phyloP scores from a whole-genome alignment of 1,139 yeast species.

The Magnusiomyces clavatus region DNA sequence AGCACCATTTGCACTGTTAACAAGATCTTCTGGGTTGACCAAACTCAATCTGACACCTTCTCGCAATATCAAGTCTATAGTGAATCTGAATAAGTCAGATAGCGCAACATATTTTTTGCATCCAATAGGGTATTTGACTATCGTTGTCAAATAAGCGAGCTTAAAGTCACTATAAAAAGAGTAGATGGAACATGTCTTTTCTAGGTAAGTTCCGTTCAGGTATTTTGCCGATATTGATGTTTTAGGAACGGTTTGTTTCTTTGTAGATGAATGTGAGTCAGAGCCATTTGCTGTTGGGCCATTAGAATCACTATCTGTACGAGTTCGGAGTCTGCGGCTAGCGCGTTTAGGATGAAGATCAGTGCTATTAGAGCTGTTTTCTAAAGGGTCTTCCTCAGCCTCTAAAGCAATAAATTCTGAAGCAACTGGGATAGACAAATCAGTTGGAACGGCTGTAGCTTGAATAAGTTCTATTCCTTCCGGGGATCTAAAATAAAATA shows the following conservation, averaged over 20 bases:
- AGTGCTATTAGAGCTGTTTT: not conserved
- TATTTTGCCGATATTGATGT: slow-evolving; percentile 11
- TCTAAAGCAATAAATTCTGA: slow-evolving; percentile 1
- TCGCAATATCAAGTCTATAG: slow-evolving; percentile 63
- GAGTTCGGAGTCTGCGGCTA: slow-evolving; percentile 1
- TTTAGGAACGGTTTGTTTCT: slow-evolving; percentile 6
- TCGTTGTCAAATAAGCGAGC: slow-evolving; percentile 47
- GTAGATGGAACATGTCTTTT: slow-evolving; percentile 12
- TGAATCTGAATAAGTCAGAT: slow-evolving; percentile 62
- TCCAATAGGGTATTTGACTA: slow-evolving; percentile 47
- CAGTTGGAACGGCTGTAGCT: slow-evolving; percentile 11
- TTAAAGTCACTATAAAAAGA: slow-evolving; percentile 65
- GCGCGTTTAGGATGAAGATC: not conserved
- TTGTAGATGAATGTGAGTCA: slow-evolving; percentile 2
- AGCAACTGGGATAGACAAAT: slow-evolving; percentile 10
- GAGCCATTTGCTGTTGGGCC: not conserved
- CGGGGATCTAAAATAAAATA: slow-evolving; percentile 7
- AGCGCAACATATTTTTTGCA: slow-evolving; percentile 48
- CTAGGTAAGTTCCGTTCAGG: slow-evolving; percentile 9
- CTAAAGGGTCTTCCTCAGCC: slow-evolving; percentile 7
- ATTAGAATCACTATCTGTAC: not conserved
- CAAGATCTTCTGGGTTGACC: slow-evolving; percentile 23
- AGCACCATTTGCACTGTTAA: slow-evolving; percentile 8
- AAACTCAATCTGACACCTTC: slow-evolving; percentile 51
- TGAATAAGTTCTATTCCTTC: slow-evolving; percentile 8